Conservation (phyloP, 306 rosid genomes). For the Cucumis hystrix region DNA sequence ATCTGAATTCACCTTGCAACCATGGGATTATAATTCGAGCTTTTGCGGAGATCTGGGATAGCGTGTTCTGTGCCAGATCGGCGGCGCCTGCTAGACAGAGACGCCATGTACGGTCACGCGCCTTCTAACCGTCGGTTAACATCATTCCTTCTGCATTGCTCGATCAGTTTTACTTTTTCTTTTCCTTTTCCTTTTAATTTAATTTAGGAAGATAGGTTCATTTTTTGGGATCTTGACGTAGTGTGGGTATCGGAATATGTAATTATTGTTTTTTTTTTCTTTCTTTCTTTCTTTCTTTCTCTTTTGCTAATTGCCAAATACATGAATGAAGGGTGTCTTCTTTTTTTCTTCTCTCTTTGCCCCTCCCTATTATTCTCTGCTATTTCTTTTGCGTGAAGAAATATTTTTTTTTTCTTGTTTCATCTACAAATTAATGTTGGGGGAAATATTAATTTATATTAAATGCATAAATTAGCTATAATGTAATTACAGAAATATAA, state of each 20-base stretch:
- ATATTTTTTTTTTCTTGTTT: too few relatives aligned
- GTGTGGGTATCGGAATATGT: background rate
- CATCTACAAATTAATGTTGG: too few relatives aligned
- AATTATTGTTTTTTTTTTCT: background rate
- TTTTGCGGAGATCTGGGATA: conserved; percentile 11
- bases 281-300: too few relatives aligned
- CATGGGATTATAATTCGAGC: conserved; percentile 12
- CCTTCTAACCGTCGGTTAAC: background rate
- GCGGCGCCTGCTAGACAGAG: background rate
- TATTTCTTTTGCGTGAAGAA: background rate
- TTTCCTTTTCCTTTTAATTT: background rate
- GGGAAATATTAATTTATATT: too few relatives aligned
- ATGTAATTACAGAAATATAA: too few relatives aligned
- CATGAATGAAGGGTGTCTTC: background rate
- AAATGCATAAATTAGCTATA: too few relatives aligned
- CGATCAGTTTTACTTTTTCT: background rate
- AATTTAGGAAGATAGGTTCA: background rate
- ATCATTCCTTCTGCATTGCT: background rate
- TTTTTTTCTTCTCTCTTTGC: background rate
- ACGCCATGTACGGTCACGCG: background rate
- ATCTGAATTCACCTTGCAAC: conserved; percentile 4
- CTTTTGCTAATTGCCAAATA: background rate
- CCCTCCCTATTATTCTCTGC: background rate
- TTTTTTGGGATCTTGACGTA: background rate
- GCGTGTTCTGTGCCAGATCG: background rate